These are phyloP conservation scores for Cystobasidium tubakii DNA, from an alignment of 768 basidiomycete genomes.

Conservation along the genomic window DNA sequence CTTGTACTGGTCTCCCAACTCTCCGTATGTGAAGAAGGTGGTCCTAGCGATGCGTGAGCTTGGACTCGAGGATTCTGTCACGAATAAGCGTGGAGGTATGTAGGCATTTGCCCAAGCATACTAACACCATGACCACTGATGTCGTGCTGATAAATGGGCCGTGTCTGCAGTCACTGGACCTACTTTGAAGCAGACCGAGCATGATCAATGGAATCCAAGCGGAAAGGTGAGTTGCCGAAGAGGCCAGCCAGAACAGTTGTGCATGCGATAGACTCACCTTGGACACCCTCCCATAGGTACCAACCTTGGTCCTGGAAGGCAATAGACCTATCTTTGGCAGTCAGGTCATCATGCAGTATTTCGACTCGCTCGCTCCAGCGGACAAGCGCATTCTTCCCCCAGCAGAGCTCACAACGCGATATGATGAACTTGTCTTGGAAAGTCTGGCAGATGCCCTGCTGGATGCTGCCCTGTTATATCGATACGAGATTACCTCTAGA, in stretches of 20 bases:
- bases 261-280: neutral
- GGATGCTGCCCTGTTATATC: neutral
- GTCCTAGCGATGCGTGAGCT: neutral
- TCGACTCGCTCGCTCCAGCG: neutral
- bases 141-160: no score
- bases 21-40: conserved; percentile 4
- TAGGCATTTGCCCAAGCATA: no score
- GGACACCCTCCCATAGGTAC: neutral
- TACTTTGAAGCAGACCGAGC: neutral
- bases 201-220: conserved; percentile 12
- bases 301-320: neutral
- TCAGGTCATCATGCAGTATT: neutral
- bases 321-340: conserved; percentile 15
- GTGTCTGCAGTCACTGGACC: neutral
- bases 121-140: no score
- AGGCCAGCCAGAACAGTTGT: no score
- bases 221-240: neutral
- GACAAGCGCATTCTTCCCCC: conserved; percentile 3
- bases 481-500: neutral
- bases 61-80: neutral
- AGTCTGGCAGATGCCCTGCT: conserved; percentile 3
- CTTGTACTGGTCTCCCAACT: conserved; percentile 6
- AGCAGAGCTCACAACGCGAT: neutral
- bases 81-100: neutral
- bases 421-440: conserved; percentile 3